Evolutionary conservation across 441 rosid genomes (phyloP).

Genomic region (Populus trichocarpa): DNA sequence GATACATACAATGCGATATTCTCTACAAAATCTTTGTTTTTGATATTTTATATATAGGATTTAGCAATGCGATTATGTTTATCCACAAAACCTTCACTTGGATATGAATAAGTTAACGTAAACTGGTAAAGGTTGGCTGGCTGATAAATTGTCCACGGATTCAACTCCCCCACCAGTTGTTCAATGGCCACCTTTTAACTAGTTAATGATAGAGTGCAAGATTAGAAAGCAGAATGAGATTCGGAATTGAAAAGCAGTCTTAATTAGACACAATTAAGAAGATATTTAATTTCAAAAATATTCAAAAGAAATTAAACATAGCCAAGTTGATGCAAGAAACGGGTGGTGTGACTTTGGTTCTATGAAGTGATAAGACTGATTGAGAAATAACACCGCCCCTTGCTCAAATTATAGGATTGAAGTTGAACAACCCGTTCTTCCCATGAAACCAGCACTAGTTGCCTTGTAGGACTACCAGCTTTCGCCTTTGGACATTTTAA

Average conservation of each 20-base stretch:
- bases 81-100: neutral
- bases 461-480: neutral
- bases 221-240: neutral
- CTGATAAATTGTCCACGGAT: neutral
- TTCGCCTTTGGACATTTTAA: slow-evolving; percentile 11
- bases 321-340: neutral
- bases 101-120: neutral
- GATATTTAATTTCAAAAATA: neutral
- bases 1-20: too few relatives aligned
- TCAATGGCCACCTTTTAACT: neutral
- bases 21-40: neutral
- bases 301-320: neutral
- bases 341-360: neutral
- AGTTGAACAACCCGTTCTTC: neutral
- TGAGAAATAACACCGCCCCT: neutral
- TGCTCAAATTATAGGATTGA: too few relatives aligned
- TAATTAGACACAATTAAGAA: too few relatives aligned
- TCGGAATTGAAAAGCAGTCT: neutral
- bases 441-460: neutral
- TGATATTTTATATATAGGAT: neutral
- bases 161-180: neutral
- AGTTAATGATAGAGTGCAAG: neutral
- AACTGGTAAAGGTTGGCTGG: neutral
- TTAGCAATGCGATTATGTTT: neutral
- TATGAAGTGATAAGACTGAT: neutral